Percentiles rank a stretch among this genome's conserved stretches.
These are phyloP conservation scores for Pseudonectria buxi DNA, from an alignment of 2,329 filamentous ascomycete genomes.

Conservation along the genomic window DNA sequence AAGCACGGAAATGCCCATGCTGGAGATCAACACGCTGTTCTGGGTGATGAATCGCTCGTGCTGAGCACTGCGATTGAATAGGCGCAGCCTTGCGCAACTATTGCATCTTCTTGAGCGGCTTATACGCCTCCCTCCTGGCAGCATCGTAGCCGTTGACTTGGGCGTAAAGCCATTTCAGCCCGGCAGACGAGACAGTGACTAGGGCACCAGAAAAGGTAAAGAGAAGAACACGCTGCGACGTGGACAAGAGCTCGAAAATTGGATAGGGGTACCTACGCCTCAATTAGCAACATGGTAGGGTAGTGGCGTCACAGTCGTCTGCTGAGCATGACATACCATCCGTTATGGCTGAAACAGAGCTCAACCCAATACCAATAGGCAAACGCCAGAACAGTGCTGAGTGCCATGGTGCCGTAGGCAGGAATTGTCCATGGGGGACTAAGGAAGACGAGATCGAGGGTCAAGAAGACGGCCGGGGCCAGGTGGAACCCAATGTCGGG, in stretches of 20 bases:
- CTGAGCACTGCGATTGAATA: background rate
- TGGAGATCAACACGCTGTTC: too few relatives aligned
- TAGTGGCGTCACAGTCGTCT: background rate
- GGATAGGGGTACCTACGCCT: conserved; percentile 72
- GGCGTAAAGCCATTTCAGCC: conserved; percentile 64
- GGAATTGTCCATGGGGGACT: conserved; percentile 67
- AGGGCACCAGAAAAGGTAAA: conserved; percentile 63
- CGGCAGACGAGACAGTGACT: conserved; percentile 64
- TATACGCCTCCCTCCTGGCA: conserved; percentile 24
- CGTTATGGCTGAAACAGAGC: conserved; percentile 60
- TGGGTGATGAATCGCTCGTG: too few relatives aligned
- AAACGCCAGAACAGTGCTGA: conserved; percentile 55
- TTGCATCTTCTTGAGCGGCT: conserved; percentile 26
- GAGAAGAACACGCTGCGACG: conserved; percentile 57
- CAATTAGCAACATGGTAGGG: conserved; percentile 5
- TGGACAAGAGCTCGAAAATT: conserved; percentile 64
- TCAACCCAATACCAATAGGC: conserved; percentile 74
- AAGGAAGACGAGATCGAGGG: conserved; percentile 59
- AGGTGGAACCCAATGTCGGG: conserved; percentile 61
- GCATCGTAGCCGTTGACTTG: conserved; percentile 53
- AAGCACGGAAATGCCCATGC: too few relatives aligned
- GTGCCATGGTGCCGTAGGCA: conserved; percentile 48
- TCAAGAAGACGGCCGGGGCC: conserved; percentile 57
- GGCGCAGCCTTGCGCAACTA: conserved; percentile 5
- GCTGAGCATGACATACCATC: conserved; percentile 41